phyloP scores from a whole-genome alignment of 441 rosid genomes.

The Gossypium lobatum region DNA sequence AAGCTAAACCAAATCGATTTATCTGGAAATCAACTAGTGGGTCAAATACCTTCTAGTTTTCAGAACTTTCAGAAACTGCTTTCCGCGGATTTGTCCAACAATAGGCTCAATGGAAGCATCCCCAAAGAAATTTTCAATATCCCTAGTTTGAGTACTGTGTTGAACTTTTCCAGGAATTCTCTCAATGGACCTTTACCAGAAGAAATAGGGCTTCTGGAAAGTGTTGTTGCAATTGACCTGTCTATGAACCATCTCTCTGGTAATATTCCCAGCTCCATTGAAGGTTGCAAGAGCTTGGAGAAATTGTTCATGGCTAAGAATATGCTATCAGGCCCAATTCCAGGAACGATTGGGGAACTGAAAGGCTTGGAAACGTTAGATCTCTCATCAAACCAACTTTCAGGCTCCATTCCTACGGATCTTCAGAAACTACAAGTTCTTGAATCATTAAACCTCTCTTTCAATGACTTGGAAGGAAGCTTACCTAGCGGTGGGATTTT shows the following conservation, averaged over 20 bases:
- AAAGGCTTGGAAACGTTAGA: slow-evolving; percentile 41
- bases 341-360: slow-evolving; percentile 28
- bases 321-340: slow-evolving; percentile 32
- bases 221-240: slow-evolving; percentile 33
- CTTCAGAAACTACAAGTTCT: slow-evolving; percentile 29
- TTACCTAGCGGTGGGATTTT: slow-evolving; percentile 31
- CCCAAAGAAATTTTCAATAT: slow-evolving; percentile 37
- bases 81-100: slow-evolving; percentile 42
- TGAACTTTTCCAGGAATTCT: slow-evolving; percentile 40
- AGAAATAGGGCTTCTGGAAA: slow-evolving; percentile 26
- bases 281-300: slow-evolving; percentile 43
- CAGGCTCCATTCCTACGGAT: slow-evolving; percentile 38
- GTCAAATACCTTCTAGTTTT: slow-evolving; percentile 32
- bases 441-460: slow-evolving; percentile 38
- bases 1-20: slow-evolving; percentile 33
- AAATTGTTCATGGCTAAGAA: slow-evolving; percentile 32
- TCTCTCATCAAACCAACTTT: slow-evolving; percentile 41
- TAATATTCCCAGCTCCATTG: slow-evolving; percentile 33
- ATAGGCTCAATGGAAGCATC: slow-evolving; percentile 41
- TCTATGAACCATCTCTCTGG: slow-evolving; percentile 38
- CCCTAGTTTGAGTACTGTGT: slow-evolving; percentile 28
- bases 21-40: slow-evolving; percentile 33
- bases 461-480: slow-evolving; percentile 37
- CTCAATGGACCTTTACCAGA: slow-evolving; percentile 32
- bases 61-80: slow-evolving; percentile 30